A percentile compares a stretch with the other conserved stretches of the same genome.
Conservation (phyloP, 257 asterid genomes). For the Henckelia pumila region DNA sequence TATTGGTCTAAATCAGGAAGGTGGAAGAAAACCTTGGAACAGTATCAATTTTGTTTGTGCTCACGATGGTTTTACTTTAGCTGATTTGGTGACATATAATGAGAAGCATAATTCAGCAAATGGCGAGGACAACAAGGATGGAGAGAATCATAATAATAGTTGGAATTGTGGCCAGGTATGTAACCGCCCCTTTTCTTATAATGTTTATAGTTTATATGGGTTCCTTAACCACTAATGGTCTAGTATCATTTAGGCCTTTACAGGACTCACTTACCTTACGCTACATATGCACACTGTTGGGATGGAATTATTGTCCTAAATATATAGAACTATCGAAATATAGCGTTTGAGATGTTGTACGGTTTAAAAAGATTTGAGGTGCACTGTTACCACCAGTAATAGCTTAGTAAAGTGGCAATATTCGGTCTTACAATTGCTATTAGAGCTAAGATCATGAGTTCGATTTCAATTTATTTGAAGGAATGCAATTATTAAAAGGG, state of each 20-base stretch:
- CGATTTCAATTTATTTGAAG: too few species aligned
- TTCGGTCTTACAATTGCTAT: too few species aligned
- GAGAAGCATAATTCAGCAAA: slow-evolving; percentile 83
- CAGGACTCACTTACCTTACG: slow-evolving; percentile 5
- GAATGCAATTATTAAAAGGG: too few species aligned
- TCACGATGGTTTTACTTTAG: slow-evolving; percentile 97
- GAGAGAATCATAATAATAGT: slow-evolving; percentile 94
- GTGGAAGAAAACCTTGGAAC: slow-evolving; percentile 98
- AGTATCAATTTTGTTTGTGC: slow-evolving; percentile 88
- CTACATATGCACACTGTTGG: slow-evolving; percentile 19
- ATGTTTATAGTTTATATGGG: neutral
- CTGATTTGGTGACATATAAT: slow-evolving; percentile 91
- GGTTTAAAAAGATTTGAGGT: too few species aligned
- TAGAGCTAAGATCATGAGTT: too few species aligned
- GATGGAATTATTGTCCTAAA: too few species aligned
- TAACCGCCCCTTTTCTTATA: too few species aligned
- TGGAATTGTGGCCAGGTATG: slow-evolving; percentile 97
- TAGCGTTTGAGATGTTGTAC: too few species aligned
- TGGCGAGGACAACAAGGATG: slow-evolving; percentile 94
- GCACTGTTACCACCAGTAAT: too few species aligned
- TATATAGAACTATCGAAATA: too few species aligned
- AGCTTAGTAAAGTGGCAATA: too few species aligned
- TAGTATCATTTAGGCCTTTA: neutral
- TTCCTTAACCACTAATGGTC: slow-evolving; percentile 1
- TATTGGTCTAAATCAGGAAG: slow-evolving; percentile 60